Evolutionary conservation across 2,329 filamentous ascomycete species (phyloP), one percentile per base, ranked within the genome.

Genomic region (Exophiala sp.): DNA sequence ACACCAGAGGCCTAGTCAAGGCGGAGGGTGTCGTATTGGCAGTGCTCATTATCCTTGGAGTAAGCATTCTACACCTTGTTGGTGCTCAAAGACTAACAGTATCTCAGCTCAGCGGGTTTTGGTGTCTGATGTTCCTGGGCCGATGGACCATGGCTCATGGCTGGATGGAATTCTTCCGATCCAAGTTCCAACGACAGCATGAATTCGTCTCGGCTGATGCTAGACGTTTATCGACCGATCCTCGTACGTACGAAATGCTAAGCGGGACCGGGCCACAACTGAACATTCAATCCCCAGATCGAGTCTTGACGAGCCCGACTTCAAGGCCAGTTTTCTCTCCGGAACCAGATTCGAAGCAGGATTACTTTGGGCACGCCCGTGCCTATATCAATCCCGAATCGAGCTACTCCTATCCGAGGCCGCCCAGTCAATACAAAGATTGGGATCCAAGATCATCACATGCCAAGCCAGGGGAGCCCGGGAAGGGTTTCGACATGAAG

Each of bases 151-250:
- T 97, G 83, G 73, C 94, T 48, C 78, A 75, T 2, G 93, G 86
- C 55, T 98, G 93, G 93, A 59, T 74, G 35, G 82, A 94, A 21
- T 70, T 90, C 35, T 67, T 82, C 58, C 71, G 67, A 47, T 65
- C 68, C 30, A 63, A 72, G 42, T 69, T 80, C 53, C 68, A 70
- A 18, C 66, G 64, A 29, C 70, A 73, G 58, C 80, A 85, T 61
- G 91, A 97, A 66, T 97, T 96, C 62, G 86, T 95, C 57, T 94
- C 88, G 32, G 83, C 86, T 39, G 91, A 96, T 64, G 88, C 89
- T 40, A 78, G 79, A 60, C 75, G 80, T 52, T 67, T 76, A 52
- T 81, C 81, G 38, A 50, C 54, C 57, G 80, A 83, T 61, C 75
- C 74, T 65, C 79, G 81, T 71, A 80, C 83, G 67, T 90, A 90